These are phyloP conservation scores for Calonectria honghensis DNA, from an alignment of 2,329 filamentous ascomycete species.

Conservation along the genomic window DNA sequence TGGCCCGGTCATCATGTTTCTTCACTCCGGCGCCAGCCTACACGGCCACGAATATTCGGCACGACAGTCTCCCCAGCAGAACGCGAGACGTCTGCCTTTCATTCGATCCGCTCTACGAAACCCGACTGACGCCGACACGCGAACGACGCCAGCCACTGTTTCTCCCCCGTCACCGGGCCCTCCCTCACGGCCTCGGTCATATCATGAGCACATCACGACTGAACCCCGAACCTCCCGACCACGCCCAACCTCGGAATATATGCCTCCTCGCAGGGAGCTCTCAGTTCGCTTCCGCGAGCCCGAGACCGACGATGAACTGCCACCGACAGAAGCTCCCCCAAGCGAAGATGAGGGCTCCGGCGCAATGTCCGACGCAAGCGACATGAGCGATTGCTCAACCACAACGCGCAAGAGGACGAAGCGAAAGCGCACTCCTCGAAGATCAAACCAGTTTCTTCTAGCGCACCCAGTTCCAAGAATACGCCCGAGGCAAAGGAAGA, in stretches of 20 bases:
- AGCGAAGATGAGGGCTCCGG: slow-evolving; percentile 70
- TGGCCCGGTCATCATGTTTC: slow-evolving; percentile 68
- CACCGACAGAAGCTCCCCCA: slow-evolving; percentile 43
- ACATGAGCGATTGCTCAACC: slow-evolving; percentile 68
- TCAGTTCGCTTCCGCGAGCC: slow-evolving; percentile 69
- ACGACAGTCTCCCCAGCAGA: slow-evolving; percentile 57
- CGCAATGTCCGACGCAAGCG: slow-evolving; percentile 65
- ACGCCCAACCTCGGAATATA: slow-evolving; percentile 62
- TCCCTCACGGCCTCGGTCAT: slow-evolving; percentile 50
- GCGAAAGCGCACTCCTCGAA: slow-evolving; percentile 69
- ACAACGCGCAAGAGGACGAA: slow-evolving; percentile 61
- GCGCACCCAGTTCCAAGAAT: slow-evolving; percentile 80
- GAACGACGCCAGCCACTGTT: slow-evolving; percentile 41
- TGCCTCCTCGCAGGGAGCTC: slow-evolving; percentile 62
- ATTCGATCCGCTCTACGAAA: slow-evolving; percentile 65
- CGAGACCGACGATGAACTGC: slow-evolving; percentile 55
- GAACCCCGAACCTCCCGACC: slow-evolving; percentile 51
- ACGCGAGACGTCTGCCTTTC: slow-evolving; percentile 62
- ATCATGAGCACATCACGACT: slow-evolving; percentile 51
- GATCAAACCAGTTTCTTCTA: slow-evolving; percentile 79
- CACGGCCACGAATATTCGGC: slow-evolving; percentile 77
- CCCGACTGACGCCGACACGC: slow-evolving; percentile 56
- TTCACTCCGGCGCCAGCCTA: slow-evolving; percentile 75
- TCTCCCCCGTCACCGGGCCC: slow-evolving; percentile 36
- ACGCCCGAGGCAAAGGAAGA: slow-evolving; percentile 76